A percentile compares a stretch with the other conserved stretches of the same genome.
Evolutionary conservation across 2,329 filamentous ascomycete species (phyloP).

Genomic region (Botryosphaeria agaves): DNA sequence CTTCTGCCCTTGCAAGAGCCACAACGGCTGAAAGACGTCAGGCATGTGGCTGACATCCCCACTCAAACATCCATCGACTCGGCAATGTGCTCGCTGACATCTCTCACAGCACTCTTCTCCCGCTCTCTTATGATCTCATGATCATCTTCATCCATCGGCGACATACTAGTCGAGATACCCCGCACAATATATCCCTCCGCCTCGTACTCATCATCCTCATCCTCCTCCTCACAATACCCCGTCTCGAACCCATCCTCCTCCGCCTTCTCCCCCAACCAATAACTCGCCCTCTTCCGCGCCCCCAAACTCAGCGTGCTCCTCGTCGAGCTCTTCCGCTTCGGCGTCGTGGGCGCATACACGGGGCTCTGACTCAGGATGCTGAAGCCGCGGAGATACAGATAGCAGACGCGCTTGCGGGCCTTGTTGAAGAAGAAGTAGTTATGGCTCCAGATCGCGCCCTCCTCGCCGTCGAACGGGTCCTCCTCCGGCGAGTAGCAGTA

Average conservation of each 20-base stretch:
- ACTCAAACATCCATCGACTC: slow-evolving; percentile 16
- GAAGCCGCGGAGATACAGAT: slow-evolving; percentile 82
- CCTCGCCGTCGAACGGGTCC: slow-evolving; percentile 81
- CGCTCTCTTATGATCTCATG: not conserved
- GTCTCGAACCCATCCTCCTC: slow-evolving; percentile 22
- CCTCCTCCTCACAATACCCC: slow-evolving; percentile 26
- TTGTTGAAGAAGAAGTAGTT: slow-evolving; percentile 99
- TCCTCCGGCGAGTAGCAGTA: slow-evolving; percentile 83
- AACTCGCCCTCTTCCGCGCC: slow-evolving; percentile 65
- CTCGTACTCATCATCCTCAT: slow-evolving; percentile 12
- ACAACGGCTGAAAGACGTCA: no score
- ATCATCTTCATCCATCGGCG: slow-evolving; percentile 2
- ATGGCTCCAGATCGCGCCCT: slow-evolving; percentile 84
- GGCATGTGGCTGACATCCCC: no score
- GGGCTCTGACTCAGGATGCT: slow-evolving; percentile 54
- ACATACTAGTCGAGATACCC: not conserved
- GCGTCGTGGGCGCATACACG: slow-evolving; percentile 20
- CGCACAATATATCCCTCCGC: not conserved
- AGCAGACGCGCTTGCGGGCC: slow-evolving; percentile 76
- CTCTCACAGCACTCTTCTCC: slow-evolving; percentile 6
- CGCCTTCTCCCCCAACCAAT: slow-evolving; percentile 64
- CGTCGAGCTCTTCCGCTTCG: slow-evolving; percentile 24
- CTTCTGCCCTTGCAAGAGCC: no score
- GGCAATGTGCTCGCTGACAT: slow-evolving; percentile 14
- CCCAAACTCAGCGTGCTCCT: slow-evolving; percentile 31